A percentile compares a stretch with the other conserved stretches of the same genome.
These are phyloP conservation scores for Moringa oleifera DNA, from an alignment of 345 rosid species.

Conservation along the genomic window DNA sequence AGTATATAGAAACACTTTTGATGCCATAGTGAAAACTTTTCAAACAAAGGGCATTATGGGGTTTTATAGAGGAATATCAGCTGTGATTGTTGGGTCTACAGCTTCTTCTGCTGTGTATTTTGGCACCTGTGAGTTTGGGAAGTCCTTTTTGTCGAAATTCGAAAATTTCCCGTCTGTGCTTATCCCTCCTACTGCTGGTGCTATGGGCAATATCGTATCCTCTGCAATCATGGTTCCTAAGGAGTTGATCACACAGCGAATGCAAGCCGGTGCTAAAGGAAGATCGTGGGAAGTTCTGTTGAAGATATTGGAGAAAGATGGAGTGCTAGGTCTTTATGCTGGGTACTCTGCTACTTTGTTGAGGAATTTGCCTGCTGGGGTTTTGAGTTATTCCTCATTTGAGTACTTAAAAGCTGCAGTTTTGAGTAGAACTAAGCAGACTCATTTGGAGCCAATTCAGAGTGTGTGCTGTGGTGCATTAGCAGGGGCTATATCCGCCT, in stretches of 20 bases:
- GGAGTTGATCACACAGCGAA: constrained; percentile 82
- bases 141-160: constrained; percentile 64
- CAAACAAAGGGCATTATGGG: constrained; percentile 75
- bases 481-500: constrained; percentile 93
- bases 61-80: constrained; percentile 85
- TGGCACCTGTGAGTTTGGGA: constrained; percentile 94
- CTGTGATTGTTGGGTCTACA: constrained; percentile 87
- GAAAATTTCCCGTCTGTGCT: constrained; percentile 61
- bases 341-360: constrained; percentile 87
- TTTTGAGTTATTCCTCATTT: constrained; percentile 82
- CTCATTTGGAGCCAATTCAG: constrained; percentile 71
- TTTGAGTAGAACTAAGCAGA: constrained; percentile 51
- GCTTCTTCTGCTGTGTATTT: constrained; percentile 86
- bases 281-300: constrained; percentile 73
- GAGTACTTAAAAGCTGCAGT: constrained; percentile 84
- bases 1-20: constrained; percentile 55
- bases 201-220: constrained; percentile 89
- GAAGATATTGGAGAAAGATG: constrained; percentile 76
- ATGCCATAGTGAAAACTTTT: constrained; percentile 70
- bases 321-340: constrained; percentile 78
- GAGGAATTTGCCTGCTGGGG: constrained; percentile 91
- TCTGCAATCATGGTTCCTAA: constrained; percentile 95
- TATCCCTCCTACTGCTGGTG: constrained; percentile 93
- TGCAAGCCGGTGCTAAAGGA: constrained; percentile 89
- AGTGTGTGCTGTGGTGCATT: constrained; percentile 85